Base-by-base conservation (phyloP, 2,329 filamentous ascomycete genomes). In the Ophiocordyceps camponoti-floridani region DNA sequence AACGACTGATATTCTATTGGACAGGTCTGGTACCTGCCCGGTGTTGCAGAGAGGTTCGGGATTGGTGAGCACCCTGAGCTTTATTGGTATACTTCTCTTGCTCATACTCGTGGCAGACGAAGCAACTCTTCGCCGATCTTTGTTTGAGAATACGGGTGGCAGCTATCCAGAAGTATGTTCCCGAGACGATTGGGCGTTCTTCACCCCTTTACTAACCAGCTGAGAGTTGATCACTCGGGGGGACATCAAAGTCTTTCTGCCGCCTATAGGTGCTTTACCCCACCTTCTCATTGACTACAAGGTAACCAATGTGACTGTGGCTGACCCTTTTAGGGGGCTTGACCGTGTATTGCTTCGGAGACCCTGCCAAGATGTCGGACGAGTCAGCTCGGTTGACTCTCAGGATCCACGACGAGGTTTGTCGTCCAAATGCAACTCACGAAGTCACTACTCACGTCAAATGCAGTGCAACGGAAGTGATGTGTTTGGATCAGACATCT, bases 401-500 rank as follows among this genome's bases (percentile, higher is more conserved):
- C 47, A 79, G 91, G 52, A 80, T 96, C 42, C 91, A 77, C 50
- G 74, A 78, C 51, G 74, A 78, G 66, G 72, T 73, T 57, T 51
- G 60, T 13, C 11, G n/a, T 4, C 2, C 9, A 13, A 31, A 16
- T 4, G 10, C 9, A 27, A 23, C 27, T 14, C 12, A 35, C n/a
- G 33, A 35, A 23, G 26, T n/a, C 26, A 37, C 11, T 44, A 44
- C 49, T 53, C 41, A 52, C 44, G 41, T 16, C n/a, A 45, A 46
- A 68, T 96, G 89, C 65, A 75, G 68, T 96, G 91, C 65, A 96
- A 96, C 58, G 91, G 91, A 46, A 93, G 84, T 59, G 91, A 98
- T 63, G 91, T 96, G 40, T 98, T 96, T 60, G 87, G 89, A 48
- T 94, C 87, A 18, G 91, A 98, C 60, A 98, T 96, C 56, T 96